These are phyloP conservation scores for Fusarium caatingaense DNA, from an alignment of 2,329 filamentous ascomycete species.

Conservation along the genomic window DNA sequence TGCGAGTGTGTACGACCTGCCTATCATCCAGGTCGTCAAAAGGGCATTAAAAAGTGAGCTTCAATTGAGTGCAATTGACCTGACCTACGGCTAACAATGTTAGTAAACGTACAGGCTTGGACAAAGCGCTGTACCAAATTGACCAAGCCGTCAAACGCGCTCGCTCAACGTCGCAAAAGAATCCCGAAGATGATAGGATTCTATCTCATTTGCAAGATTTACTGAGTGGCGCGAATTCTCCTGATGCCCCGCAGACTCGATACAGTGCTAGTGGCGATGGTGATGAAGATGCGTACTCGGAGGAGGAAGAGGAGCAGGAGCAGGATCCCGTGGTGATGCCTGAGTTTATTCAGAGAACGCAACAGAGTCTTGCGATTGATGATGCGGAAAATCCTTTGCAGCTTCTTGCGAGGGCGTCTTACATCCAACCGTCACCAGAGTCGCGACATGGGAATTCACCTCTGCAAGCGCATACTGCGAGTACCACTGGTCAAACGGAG, in stretches of 20 bases:
- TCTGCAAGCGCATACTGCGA: conserved; percentile 38
- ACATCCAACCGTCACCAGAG: conserved; percentile 67
- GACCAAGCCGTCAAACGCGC: conserved; percentile 74
- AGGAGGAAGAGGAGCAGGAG: conserved; percentile 49
- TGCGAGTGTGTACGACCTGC: conserved; percentile 74
- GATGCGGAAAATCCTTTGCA: conserved; percentile 82
- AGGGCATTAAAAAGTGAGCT: conserved; percentile 79
- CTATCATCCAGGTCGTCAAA: conserved; percentile 79
- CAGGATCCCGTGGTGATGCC: conserved; percentile 42
- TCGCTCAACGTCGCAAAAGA: conserved; percentile 56
- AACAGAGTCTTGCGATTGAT: conserved; percentile 71
- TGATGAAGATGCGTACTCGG: conserved; percentile 50
- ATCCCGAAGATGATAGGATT: conserved; percentile 58
- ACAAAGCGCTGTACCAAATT: conserved; percentile 79
- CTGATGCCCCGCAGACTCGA: conserved; percentile 33
- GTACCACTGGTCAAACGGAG: conserved; percentile 45
- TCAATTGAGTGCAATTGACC: not conserved
- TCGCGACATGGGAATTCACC: conserved; percentile 46
- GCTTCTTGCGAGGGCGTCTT: conserved; percentile 77
- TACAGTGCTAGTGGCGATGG: conserved; percentile 29
- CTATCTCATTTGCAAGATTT: conserved; percentile 57
- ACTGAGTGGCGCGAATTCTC: conserved; percentile 48
- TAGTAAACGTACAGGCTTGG: conserved; percentile 78
- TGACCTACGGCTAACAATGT: conserved; percentile 7
- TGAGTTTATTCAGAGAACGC: conserved; percentile 47